Base-by-base conservation (phyloP, 1,284 basidiomycete species). In the Mycosarcoma mackinlayi region DNA sequence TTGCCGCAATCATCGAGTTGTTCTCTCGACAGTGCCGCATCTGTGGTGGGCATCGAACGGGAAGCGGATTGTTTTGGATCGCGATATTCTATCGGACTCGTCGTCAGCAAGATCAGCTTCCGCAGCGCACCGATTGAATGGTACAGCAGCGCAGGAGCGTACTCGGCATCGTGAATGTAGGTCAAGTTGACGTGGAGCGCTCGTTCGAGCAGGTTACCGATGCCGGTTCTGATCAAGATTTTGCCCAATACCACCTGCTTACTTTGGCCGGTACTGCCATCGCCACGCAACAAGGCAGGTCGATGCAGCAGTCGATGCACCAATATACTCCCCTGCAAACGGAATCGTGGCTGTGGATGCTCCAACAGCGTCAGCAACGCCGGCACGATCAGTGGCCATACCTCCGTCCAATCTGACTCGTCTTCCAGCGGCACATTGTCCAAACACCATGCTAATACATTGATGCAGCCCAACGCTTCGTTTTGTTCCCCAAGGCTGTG, bases 281-380 rank as follows among this genome's bases (percentile, higher is more conserved):
- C n/a, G n/a, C 38, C 3, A n/a, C 51, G 7, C 8, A 7, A 30
- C 25, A 2, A 11, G 13, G 23, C 52, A 2, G 58, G 44, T 5
- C 42, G 44, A 1, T 16, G 16, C 3, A 67, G 63, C 9, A 66
- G 30, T 8, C 9, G 19, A 19, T 52, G 53, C 1, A 45, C 44
- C 10, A 66, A 4, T 14, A 44, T 3, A 10, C 46, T 48, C 6
- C 63, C 63, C 3, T 42, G 37, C 38, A 66, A 13, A 21, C 68
- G 37, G 30, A 57, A 66, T 3, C 55, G 31, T 9, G 68, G 68
- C 33, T 71, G 47, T 23, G 50, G 38, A 23, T 71, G 62, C 40
- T 71, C 68, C 33, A 66, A 14, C n/a, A 66, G 18, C 13, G 68
- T 62, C 39, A 71, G 27, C 53, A 71, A 16, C 16, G 68, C 63